Base-by-base conservation (phyloP, 2,329 filamentous ascomycete species). In the Leptodontidium sp. region DNA sequence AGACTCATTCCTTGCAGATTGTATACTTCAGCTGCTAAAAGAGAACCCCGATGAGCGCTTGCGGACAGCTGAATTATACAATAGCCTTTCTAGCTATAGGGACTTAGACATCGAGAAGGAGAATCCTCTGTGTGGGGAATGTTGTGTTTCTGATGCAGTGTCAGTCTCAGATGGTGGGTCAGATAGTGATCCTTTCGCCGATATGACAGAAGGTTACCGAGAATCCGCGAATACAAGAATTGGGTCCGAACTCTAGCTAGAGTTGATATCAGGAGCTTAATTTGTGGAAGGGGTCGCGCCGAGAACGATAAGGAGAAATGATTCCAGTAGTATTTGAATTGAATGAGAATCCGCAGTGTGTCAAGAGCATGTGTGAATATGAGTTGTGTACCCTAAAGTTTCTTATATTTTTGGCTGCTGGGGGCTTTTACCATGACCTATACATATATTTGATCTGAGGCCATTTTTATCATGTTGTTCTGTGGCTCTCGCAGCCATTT, bases 1-100 rank as follows among this genome's bases (percentile, higher is more conserved):
- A 21, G 57, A 61, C 24, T 61, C 57, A 24, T 61, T 61, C 24
- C 32, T 61, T 61, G 35, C 57, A 45, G 35, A 61, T 61, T 43
- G 35, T 61, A 45, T 61, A 40, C 57, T 15, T 43, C 15, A 61
- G 32, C n/a, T 61, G 14, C 57, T 61, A 11, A 61, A 61, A 43
- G 57, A 61, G 57, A 61, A 45, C 38, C 57, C 57, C n/a, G 35
- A 21, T 61, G 57, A 40, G 40, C 57, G 29, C 21, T 38, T 26
- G 14, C 35, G 17, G 24, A 61, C 57, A 43, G 40, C 14, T 21
- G 35, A 61, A n/a, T 40, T 40, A 35, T 43, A 61, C 38, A 17
- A 43, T 43, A 11, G 17, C 21, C 32, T 61, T 40, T 61, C 57
- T 21, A 61, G 38, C 35, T 61, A 40, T 38, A 29, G 40, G 38